These are phyloP conservation scores for Saccharomyces hybrid DNA, from an alignment of 1,139 yeast genomes.

Conservation along the genomic window DNA sequence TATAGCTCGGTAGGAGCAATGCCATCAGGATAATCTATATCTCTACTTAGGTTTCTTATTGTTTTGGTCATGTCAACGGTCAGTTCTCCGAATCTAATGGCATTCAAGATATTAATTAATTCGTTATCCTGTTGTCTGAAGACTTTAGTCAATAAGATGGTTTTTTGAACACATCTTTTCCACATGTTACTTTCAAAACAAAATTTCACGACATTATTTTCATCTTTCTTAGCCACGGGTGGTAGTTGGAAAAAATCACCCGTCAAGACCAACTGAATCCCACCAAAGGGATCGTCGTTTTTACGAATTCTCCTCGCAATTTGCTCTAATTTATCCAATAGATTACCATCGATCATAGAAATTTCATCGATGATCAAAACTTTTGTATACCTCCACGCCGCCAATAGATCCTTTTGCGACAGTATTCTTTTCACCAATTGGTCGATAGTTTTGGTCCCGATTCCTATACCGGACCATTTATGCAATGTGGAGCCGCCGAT, in stretches of 20 bases:
- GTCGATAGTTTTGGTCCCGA: slow-evolving; percentile 48
- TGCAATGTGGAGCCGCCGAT: slow-evolving; percentile 81
- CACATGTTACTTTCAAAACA: slow-evolving; percentile 57
- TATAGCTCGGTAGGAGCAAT: slow-evolving; percentile 74
- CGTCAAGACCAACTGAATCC: slow-evolving; percentile 67
- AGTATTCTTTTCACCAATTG: slow-evolving; percentile 41
- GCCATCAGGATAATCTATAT: slow-evolving; percentile 58
- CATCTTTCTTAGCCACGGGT: slow-evolving; percentile 49
- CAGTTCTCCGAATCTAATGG: slow-evolving; percentile 60
- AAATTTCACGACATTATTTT: slow-evolving; percentile 35
- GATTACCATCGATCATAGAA: slow-evolving; percentile 69
- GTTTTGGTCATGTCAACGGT: slow-evolving; percentile 38
- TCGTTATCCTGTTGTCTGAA: slow-evolving; percentile 64
- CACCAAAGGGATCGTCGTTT: slow-evolving; percentile 58
- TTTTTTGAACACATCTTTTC: slow-evolving; percentile 46
- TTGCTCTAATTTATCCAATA: slow-evolving; percentile 57
- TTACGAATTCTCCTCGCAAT: slow-evolving; percentile 49
- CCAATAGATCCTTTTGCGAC: slow-evolving; percentile 38
- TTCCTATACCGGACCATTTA: slow-evolving; percentile 69
- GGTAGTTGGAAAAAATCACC: slow-evolving; percentile 88
- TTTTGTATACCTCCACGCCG: slow-evolving; percentile 53
- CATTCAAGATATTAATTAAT: slow-evolving; percentile 66
- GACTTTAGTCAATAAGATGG: slow-evolving; percentile 53
- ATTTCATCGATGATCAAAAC: slow-evolving; percentile 74
- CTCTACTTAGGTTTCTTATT: slow-evolving; percentile 45